These are phyloP conservation scores for Cadophora sp. DNA, from an alignment of 2,329 filamentous ascomycete species.

Conservation along the genomic window DNA sequence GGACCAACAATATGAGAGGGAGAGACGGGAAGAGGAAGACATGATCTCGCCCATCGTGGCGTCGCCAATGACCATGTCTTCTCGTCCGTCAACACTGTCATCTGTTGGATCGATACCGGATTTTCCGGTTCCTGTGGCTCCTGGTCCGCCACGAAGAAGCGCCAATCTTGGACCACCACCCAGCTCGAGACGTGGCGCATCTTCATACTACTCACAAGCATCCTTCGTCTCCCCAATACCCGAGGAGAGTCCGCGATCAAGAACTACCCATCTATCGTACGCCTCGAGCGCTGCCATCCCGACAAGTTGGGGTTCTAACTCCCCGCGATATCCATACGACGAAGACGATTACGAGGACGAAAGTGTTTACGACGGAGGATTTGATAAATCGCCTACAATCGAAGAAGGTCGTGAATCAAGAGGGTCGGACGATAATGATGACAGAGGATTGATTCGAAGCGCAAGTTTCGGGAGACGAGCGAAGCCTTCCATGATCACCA, in stretches of 20 bases:
- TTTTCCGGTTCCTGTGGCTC: constrained; percentile 43
- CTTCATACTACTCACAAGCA: constrained; percentile 68
- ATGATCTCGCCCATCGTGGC: constrained; percentile 48
- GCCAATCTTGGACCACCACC: constrained; percentile 66
- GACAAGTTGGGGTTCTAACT: constrained; percentile 65
- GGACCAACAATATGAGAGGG: constrained; percentile 22
- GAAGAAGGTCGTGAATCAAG: constrained; percentile 42
- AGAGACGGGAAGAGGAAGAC: constrained; percentile 33
- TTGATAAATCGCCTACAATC: constrained; percentile 32
- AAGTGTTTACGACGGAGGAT: constrained; percentile 27
- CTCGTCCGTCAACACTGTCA: constrained; percentile 60
- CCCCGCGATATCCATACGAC: constrained; percentile 50
- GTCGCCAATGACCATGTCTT: constrained; percentile 56
- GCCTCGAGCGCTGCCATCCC: constrained; percentile 78
- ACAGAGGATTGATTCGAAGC: constrained; percentile 64
- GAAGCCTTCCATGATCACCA: constrained; percentile 62
- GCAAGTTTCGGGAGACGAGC: constrained; percentile 67
- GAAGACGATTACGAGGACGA: constrained; percentile 37
- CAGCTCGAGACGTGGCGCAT: constrained; percentile 64
- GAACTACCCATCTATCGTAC: constrained; percentile 67
- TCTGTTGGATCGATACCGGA: constrained; percentile 66
- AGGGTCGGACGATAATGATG: constrained; percentile 49
- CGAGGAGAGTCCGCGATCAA: constrained; percentile 65
- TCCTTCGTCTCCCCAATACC: constrained; percentile 79
- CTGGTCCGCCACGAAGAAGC: constrained; percentile 51